These are phyloP conservation scores for Entomortierella chlamydospora DNA, from an alignment of 192 early-diverging fungal species.

Conservation along the genomic window DNA sequence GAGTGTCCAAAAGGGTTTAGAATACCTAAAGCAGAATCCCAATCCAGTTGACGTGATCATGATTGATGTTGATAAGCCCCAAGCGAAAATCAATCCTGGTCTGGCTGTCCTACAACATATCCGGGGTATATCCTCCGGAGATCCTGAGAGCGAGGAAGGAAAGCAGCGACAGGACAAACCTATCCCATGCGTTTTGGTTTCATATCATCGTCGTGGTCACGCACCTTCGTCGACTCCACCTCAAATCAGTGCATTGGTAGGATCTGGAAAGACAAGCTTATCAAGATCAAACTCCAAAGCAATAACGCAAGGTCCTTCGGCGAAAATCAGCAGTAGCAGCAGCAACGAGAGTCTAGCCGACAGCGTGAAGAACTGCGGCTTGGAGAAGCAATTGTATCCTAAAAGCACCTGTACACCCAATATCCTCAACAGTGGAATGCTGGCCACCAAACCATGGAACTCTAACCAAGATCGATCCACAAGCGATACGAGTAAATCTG, in stretches of 20 bases:
- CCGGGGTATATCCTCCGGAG: slow-evolving; percentile 15
- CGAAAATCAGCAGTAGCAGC: not conserved
- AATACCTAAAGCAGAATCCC: slow-evolving; percentile 32
- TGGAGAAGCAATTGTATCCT: not conserved
- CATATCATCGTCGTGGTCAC: slow-evolving; percentile 31
- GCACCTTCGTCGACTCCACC: not conserved
- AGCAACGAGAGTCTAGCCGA: slow-evolving; percentile 27
- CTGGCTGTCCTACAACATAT: slow-evolving; percentile 35
- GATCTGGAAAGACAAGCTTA: not conserved
- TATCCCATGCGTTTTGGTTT: slow-evolving; percentile 41
- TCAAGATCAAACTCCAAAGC: slow-evolving; percentile 4
- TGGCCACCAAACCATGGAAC: slow-evolving; percentile 18
- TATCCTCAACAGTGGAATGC: slow-evolving; percentile 52
- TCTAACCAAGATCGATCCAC: slow-evolving; percentile 1
- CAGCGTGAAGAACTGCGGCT: not conserved
- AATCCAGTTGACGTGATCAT: slow-evolving; percentile 43
- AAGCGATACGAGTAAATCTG: slow-evolving; percentile 1
- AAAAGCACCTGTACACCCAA: slow-evolving; percentile 23
- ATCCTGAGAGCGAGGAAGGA: not conserved
- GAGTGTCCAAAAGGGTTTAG: slow-evolving; percentile 43
- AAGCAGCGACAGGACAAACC: slow-evolving; percentile 2
- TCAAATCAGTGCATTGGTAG: not conserved
- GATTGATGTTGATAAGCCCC: slow-evolving; percentile 46
- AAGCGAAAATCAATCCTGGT: slow-evolving; percentile 42
- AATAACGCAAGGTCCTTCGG: not conserved